phyloP scores from a whole-genome alignment of 371 early-diverging fungal genomes.

The Rhizopus delemar region DNA sequence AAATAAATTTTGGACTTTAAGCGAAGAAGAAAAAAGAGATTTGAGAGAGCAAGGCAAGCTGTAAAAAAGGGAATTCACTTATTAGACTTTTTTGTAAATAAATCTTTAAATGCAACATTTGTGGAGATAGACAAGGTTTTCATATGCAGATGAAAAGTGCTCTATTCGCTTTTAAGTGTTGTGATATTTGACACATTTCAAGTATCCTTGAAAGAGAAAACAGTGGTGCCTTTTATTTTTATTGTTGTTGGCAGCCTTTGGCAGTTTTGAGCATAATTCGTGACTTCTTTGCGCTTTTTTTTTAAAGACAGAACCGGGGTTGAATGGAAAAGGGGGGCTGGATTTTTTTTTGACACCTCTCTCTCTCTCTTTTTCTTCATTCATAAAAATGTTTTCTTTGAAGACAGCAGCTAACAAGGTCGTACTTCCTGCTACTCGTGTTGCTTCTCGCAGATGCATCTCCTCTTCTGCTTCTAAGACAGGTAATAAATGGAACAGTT shows the following conservation, averaged over 20 bases:
- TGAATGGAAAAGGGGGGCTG: constrained; percentile 16
- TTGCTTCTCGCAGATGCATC: constrained; percentile 52
- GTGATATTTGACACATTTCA: too few relatives aligned
- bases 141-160: too few relatives aligned
- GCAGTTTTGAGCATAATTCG: background rate
- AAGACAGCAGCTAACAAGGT: constrained; percentile 53
- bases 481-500: constrained; percentile 25
- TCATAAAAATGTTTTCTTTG: constrained; percentile 48
- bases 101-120: too few relatives aligned
- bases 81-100: constrained; percentile 1
- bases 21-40: constrained; percentile 40
- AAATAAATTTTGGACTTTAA: constrained; percentile 41
- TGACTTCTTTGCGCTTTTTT: constrained; percentile 6
- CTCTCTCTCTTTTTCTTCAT: constrained; percentile 6
- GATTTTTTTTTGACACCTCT: constrained; percentile 11
- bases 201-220: too few relatives aligned
- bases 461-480: constrained; percentile 41
- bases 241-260: too few relatives aligned
- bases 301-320: constrained; percentile 13
- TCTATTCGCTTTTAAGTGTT: too few relatives aligned
- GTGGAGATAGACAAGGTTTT: too few relatives aligned
- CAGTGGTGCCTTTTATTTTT: too few relatives aligned
- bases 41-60: constrained; percentile 48
- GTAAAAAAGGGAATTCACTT: constrained; percentile 4
- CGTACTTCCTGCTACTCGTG: constrained; percentile 47